Evolutionary conservation across 2,329 filamentous ascomycete genomes (phyloP), one percentile per base, ranked within the genome.

Genomic region (Hypoxylon sp.): DNA sequence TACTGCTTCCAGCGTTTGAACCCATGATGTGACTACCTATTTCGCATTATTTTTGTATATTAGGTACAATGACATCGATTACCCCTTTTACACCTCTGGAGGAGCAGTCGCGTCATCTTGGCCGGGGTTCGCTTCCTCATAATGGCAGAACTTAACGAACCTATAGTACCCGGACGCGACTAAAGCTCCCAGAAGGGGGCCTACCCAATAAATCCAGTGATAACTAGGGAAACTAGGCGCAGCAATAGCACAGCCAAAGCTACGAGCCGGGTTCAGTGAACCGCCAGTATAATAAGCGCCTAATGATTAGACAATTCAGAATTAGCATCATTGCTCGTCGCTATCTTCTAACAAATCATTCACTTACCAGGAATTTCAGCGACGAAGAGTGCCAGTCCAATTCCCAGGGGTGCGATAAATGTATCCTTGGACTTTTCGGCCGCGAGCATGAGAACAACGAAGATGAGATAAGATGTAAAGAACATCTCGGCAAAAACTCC

Each of bases 351-450:
- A 17, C 46, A 13, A 33, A 13, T 50, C 46, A 22, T 54, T 24
- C 10, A 65, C 75, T 59, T 70, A 80, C 81, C 81, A 10, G 78
- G 72, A 29, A 82, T 70, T 72, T 81, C 70, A 0, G 78, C 77
- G 26, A 92, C 82, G 73, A 92, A 92, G 17, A 92, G 82, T 0
- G 89, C 80, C 1, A 92, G 78, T 0, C 90, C 90, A 70, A 93
- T 91, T 0, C 88, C 90, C 0, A 92, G 79, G 0, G 90, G 90
- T 0, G 90, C 90, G 3, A 92, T 79, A 73, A 85, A 92, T 0
- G 90, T 92, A 4, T 86, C 87, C 69, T 87, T 87, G 73, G 91
- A 89, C 78, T 92, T 92, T 74, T 91, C 89, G 3, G 83, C 85
- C 0, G 89, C 89, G 35, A 91, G 81, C 88, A 91, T 91, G 75